phyloP scores from a whole-genome alignment of 2,329 filamentous ascomycete genomes.

The Curvularia eragrostidis region DNA sequence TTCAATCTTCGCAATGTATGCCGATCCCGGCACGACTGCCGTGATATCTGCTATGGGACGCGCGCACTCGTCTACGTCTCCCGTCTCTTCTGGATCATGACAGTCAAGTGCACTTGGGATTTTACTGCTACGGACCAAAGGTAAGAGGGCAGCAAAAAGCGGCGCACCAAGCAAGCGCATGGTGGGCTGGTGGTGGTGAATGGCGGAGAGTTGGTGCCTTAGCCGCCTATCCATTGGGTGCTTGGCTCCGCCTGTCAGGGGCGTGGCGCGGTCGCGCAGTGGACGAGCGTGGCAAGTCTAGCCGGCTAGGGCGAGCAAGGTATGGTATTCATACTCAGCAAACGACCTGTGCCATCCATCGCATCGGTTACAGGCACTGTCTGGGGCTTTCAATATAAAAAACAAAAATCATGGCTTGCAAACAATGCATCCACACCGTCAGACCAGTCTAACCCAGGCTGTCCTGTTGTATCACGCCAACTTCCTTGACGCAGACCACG shows the following conservation, averaged over 20 bases:
- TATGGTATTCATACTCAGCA: neutral
- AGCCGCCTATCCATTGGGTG: conserved; percentile 10
- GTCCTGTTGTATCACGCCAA: neutral
- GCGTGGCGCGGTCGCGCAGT: conserved; percentile 1
- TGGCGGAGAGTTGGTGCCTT: conserved; percentile 14
- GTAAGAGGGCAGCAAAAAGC: conserved; percentile 20
- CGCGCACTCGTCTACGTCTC: conserved; percentile 25
- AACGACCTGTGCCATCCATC: neutral
- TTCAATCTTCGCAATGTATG: conserved; percentile 41
- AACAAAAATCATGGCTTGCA: neutral
- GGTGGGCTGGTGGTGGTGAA: conserved; percentile 17
- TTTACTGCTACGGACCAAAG: conserved; percentile 12
- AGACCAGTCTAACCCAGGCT: neutral
- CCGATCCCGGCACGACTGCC: conserved; percentile 30
- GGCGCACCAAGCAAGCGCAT: conserved; percentile 14
- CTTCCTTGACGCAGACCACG: neutral
- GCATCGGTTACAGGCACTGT: neutral
- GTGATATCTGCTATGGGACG: conserved; percentile 35
- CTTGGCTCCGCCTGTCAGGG: conserved; percentile 2
- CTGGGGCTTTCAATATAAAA: neutral
- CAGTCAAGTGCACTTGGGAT: conserved; percentile 27
- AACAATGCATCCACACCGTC: neutral
- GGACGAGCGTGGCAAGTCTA: conserved; percentile 3
- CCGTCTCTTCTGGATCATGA: conserved; percentile 10
- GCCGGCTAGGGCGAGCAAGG: neutral